These are phyloP conservation scores for Tricholoma sp. DNA, from an alignment of 768 basidiomycete species.

Conservation along the genomic window DNA sequence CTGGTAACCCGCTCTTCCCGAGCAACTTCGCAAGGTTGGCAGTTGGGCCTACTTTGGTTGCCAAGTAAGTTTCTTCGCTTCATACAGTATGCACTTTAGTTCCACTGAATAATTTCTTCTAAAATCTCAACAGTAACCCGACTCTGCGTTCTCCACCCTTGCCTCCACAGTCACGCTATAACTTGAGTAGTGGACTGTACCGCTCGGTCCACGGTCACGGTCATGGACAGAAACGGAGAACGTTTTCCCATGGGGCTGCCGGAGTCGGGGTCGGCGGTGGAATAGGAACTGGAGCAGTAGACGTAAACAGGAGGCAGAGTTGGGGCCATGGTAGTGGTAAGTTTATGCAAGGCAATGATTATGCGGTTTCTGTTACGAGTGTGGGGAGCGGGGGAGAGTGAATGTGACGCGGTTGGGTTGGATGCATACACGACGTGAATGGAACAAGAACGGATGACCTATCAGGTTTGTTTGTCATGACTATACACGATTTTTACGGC, in stretches of 20 bases:
- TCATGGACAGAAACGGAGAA: conserved; percentile 17
- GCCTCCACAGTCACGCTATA: conserved; percentile 15
- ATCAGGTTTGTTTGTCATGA: no score
- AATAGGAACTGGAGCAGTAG: not conserved
- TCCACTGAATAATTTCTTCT: no score
- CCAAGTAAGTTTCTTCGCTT: conserved; percentile 27
- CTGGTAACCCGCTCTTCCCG: conserved; percentile 78
- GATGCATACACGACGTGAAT: not conserved
- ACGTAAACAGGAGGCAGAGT: not conserved
- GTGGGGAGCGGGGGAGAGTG: not conserved
- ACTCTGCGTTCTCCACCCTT: conserved; percentile 14
- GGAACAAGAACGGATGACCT: not conserved
- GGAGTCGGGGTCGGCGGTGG: not conserved
- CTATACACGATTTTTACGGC: no score
- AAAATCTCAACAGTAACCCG: conserved; percentile 15
- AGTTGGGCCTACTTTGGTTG: conserved; percentile 57
- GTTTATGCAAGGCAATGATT: not conserved
- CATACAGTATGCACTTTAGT: not conserved
- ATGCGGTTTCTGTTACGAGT: not conserved
- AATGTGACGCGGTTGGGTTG: not conserved
- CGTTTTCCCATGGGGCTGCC: conserved; percentile 18
- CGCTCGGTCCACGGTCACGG: conserved; percentile 1
- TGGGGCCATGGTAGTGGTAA: not conserved
- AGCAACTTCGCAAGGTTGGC: conserved; percentile 71
- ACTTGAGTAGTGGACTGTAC: not conserved